A percentile compares a stretch with the other conserved stretches of the same genome.
phyloP scores from a whole-genome alignment of 768 basidiomycete genomes.

The Calocera cornea region DNA sequence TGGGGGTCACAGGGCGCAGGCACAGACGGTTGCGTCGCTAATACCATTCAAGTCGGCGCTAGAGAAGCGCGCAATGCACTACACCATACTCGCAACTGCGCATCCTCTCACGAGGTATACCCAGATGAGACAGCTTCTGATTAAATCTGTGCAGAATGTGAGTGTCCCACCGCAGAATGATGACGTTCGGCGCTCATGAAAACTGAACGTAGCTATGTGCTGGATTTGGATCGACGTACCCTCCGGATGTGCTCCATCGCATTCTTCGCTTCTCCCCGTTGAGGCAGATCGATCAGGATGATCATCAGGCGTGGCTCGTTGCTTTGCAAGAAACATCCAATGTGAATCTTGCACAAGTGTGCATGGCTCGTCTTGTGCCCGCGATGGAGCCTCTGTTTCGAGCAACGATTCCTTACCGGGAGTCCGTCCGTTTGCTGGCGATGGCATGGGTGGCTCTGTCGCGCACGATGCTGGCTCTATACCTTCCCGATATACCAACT shows the following conservation, averaged over 20 bases:
- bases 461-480: slow-evolving; percentile 49
- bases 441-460: slow-evolving; percentile 48
- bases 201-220: neutral
- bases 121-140: neutral
- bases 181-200: neutral
- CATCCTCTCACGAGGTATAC: neutral
- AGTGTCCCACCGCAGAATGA: neutral
- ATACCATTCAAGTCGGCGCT: neutral
- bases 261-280: neutral
- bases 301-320: neutral
- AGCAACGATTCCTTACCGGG: slow-evolving; percentile 7
- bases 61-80: neutral
- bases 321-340: neutral
- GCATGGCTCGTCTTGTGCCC: neutral
- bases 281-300: neutral
- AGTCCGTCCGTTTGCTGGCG: slow-evolving; percentile 10
- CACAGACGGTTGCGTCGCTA: neutral
- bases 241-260: neutral
- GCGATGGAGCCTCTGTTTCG: neutral
- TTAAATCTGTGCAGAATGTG: neutral
- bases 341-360: neutral
- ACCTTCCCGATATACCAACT: slow-evolving; percentile 69
- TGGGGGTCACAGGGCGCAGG: neutral
- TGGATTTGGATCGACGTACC: neutral
- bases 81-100: neutral